Percentiles rank a stretch among this genome's conserved stretches.
Conservation (phyloP, 179 eudicot genomes). For the Beta corolliflora region DNA sequence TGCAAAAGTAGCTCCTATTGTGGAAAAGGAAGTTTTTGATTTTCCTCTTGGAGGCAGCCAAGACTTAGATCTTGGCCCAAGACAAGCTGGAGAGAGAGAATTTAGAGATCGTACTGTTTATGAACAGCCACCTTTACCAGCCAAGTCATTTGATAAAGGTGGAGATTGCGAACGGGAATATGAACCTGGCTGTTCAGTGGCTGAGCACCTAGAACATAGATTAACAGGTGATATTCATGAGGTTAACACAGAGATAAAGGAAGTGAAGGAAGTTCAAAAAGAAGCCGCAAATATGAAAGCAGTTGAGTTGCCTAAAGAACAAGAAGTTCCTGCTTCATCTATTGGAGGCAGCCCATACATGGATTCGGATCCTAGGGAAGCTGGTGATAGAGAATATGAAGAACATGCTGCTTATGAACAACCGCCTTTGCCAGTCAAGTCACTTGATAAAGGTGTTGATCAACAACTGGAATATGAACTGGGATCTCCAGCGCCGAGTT, state of each 20-base stretch:
- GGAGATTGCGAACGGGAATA: constrained; percentile 1
- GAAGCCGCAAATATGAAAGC: background rate
- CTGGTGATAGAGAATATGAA: constrained; percentile 3
- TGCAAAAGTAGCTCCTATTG: background rate
- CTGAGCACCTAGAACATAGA: constrained; percentile 2
- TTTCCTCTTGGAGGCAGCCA: constrained; percentile 20
- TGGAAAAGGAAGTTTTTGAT: constrained; percentile 26
- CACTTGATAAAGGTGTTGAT: too few relatives aligned
- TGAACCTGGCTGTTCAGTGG: constrained; percentile 13
- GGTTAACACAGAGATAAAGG: constrained; percentile 5
- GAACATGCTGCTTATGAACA: constrained; percentile 11
- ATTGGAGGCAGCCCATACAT: constrained; percentile 22
- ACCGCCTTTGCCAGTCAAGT: constrained; percentile 14
- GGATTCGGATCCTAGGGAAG: constrained; percentile 14
- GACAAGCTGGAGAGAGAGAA: background rate
- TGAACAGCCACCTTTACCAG: constrained; percentile 16
- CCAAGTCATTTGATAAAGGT: constrained; percentile 21
- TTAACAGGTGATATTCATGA: background rate
- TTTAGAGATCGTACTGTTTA: background rate
- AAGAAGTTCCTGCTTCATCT: constrained; percentile 5
- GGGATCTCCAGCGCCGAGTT: background rate
- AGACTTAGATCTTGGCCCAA: constrained; percentile 22
- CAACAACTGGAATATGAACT: background rate
- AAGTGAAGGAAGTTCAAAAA: background rate
- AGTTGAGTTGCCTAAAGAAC: constrained; percentile 1